phyloP scores from a whole-genome alignment of 2,329 filamentous ascomycete genomes.

The Aaosphaeria pasadenensis region DNA sequence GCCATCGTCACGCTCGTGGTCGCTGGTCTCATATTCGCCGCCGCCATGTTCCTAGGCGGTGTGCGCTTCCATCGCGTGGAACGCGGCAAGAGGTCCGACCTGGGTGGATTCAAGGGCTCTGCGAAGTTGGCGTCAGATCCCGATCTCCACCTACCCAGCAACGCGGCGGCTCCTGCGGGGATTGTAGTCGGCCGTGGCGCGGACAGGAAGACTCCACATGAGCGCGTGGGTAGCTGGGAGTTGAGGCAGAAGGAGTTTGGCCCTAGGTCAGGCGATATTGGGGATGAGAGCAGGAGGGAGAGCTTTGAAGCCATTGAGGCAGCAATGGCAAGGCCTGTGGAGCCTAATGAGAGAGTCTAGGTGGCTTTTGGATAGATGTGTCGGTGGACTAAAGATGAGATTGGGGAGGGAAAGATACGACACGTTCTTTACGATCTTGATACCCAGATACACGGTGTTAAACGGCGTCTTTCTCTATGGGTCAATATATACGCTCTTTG shows the following conservation, averaged over 20 bases:
- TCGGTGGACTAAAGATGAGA: no score
- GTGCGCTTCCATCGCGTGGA: constrained; percentile 43
- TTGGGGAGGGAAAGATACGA: no score
- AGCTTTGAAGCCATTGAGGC: constrained; percentile 48
- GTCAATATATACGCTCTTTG: no score
- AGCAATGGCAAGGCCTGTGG: constrained; percentile 41
- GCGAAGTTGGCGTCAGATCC: constrained; percentile 54
- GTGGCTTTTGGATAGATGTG: neutral
- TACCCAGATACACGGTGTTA: no score
- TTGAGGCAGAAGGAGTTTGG: constrained; percentile 40
- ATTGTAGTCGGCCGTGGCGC: constrained; percentile 10
- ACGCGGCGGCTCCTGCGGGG: constrained; percentile 32
- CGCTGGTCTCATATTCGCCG: constrained; percentile 40
- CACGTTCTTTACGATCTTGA: no score
- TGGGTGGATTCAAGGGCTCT: constrained; percentile 57
- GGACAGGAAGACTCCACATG: constrained; percentile 40
- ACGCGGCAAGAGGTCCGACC: constrained; percentile 27
- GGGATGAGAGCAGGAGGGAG: constrained; percentile 28
- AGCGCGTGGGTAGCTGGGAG: constrained; percentile 59
- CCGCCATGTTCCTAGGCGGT: constrained; percentile 45
- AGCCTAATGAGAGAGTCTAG: constrained; percentile 48
- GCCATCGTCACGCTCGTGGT: constrained; percentile 51
- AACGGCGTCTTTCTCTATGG: no score
- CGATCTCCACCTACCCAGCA: constrained; percentile 49
- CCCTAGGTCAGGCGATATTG: constrained; percentile 4